Conservation (phyloP, 179 eudicot species). For the Dionaea muscipula region DNA sequence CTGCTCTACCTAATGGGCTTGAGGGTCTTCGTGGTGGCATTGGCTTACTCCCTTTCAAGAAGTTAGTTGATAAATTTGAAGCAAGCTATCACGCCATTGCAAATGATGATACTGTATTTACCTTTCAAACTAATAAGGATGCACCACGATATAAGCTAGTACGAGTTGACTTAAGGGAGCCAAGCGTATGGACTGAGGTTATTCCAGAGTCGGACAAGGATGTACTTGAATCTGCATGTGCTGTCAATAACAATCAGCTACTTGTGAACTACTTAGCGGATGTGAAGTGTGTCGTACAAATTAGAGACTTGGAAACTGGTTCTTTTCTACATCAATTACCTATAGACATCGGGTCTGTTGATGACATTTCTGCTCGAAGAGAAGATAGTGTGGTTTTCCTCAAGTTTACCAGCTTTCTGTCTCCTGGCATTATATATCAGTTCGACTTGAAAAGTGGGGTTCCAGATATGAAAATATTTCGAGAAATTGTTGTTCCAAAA, state of each 20-base stretch:
- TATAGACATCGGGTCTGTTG: slow-evolving; percentile 77
- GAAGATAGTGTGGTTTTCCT: slow-evolving; percentile 53
- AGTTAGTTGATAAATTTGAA: slow-evolving; percentile 73
- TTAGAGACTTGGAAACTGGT: slow-evolving; percentile 70
- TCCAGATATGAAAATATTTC: slow-evolving; percentile 63
- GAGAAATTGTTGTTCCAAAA: slow-evolving; percentile 71
- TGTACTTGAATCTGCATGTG: slow-evolving; percentile 74
- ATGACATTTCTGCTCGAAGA: slow-evolving; percentile 54
- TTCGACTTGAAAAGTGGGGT: slow-evolving; percentile 44
- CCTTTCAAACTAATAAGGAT: slow-evolving; percentile 74
- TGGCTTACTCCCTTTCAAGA: slow-evolving; percentile 64
- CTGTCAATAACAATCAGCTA: slow-evolving; percentile 56
- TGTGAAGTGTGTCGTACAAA: slow-evolving; percentile 63
- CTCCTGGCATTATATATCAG: slow-evolving; percentile 72
- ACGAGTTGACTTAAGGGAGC: slow-evolving; percentile 69
- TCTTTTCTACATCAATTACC: slow-evolving; percentile 55
- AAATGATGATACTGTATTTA: slow-evolving; percentile 68
- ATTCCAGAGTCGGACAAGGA: slow-evolving; percentile 61
- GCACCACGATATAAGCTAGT: slow-evolving; percentile 79
- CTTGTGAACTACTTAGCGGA: slow-evolving; percentile 73
- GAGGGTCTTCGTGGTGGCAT: slow-evolving; percentile 46
- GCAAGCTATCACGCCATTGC: slow-evolving; percentile 61
- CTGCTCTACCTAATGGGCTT: slow-evolving; percentile 51
- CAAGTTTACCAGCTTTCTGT: slow-evolving; percentile 70
- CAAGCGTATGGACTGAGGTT: slow-evolving; percentile 63